phyloP scores from a whole-genome alignment of 2,329 filamentous ascomycete species.

The Trichoderma oligosporum region DNA sequence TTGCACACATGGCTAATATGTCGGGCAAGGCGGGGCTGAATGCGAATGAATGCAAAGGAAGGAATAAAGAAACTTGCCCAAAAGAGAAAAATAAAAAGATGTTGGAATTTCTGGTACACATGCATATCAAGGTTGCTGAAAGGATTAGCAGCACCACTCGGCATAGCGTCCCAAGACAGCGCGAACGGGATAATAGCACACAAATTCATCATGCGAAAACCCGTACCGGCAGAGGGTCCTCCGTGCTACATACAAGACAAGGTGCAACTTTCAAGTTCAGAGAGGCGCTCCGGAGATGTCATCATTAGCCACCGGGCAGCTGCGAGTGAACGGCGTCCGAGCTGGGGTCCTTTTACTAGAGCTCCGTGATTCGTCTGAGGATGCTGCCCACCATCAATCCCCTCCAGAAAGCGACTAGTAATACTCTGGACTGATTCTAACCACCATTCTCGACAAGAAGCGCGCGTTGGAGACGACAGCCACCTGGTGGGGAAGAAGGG shows the following conservation, averaged over 20 bases:
- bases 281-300: background rate
- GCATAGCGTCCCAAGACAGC: background rate
- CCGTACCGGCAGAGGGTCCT: no score
- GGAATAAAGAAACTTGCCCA: background rate
- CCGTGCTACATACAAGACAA: background rate
- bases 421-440: background rate
- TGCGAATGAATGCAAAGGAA: slow-evolving; percentile 12
- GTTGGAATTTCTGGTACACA: background rate
- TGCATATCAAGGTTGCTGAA: background rate
- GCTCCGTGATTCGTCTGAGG: slow-evolving; percentile 9
- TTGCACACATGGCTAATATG: no score
- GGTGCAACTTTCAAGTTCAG: background rate
- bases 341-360: background rate
- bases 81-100: background rate
- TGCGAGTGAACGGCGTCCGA: slow-evolving; percentile 6
- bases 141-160: background rate
- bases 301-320: slow-evolving; percentile 24
- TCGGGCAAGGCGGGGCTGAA: background rate
- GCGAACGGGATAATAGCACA: no score
- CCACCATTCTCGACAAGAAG: background rate
- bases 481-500: background rate
- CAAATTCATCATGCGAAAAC: no score
- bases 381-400: background rate
- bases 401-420: background rate
- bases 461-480: background rate